These are phyloP conservation scores for Ligustrum vulgare DNA, from an alignment of 257 asterid species.

Conservation along the genomic window DNA sequence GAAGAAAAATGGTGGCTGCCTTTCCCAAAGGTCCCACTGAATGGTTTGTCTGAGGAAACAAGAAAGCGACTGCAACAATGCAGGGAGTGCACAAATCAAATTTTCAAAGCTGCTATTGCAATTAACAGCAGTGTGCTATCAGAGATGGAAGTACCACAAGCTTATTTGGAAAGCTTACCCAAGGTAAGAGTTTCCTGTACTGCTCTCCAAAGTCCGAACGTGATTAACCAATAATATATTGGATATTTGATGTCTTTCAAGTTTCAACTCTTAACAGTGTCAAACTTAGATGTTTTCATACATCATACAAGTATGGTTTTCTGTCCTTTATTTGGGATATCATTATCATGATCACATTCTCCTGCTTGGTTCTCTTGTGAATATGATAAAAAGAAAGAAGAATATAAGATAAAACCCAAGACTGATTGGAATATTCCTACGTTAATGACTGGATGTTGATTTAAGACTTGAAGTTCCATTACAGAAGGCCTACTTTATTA, in stretches of 20 bases:
- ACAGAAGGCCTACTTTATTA: no score
- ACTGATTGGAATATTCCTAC: not conserved
- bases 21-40: slow-evolving; percentile 75
- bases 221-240: not conserved
- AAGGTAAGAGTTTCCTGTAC: slow-evolving; percentile 47
- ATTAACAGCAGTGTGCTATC: slow-evolving; percentile 67
- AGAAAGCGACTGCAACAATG: slow-evolving; percentile 66
- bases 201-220: not conserved
- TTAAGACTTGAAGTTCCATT: no score
- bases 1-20: slow-evolving; percentile 98
- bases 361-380: not conserved
- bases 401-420: not conserved
- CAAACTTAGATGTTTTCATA: slow-evolving; percentile 8
- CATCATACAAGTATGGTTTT: not conserved
- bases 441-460: not conserved
- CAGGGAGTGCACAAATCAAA: slow-evolving; percentile 81
- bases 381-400: not conserved
- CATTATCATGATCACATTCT: not conserved
- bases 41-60: slow-evolving; percentile 63
- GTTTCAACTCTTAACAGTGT: not conserved
- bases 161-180: slow-evolving; percentile 71
- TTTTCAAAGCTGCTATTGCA: slow-evolving; percentile 78
- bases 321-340: not conserved
- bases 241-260: not conserved
- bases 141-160: slow-evolving; percentile 81